Evolutionary conservation across 306 rosid genomes (phyloP).

Genomic region (Sindora glabra): DNA sequence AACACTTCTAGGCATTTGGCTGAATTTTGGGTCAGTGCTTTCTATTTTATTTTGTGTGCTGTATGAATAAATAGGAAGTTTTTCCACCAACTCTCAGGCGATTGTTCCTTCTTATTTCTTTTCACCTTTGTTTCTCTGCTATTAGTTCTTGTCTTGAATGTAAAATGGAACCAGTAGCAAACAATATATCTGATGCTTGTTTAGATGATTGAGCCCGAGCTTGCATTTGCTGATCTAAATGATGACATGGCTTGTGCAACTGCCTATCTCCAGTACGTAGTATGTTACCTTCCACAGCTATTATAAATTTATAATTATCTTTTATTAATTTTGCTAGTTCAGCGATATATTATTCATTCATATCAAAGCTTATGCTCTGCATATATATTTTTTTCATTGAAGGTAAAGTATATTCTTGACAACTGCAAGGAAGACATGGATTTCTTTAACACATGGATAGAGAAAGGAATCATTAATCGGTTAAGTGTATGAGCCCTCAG

Average conservation of each 20-base stretch:
- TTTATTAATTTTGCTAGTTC: constrained; percentile 15
- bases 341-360: neutral
- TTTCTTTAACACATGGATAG: constrained; percentile 88
- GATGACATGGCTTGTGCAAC: constrained; percentile 99
- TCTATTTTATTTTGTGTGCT: neutral
- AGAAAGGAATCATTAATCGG: constrained; percentile 81
- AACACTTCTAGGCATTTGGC: constrained; percentile 95
- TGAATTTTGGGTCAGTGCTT: constrained; percentile 79
- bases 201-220: constrained; percentile 97
- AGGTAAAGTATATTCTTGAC: constrained; percentile 75
- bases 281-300: constrained; percentile 49
- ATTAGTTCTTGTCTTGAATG: constrained; percentile 1
- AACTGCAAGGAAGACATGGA: constrained; percentile 98
- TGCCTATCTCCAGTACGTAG: constrained; percentile 97
- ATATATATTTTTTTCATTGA: constrained; percentile 23
- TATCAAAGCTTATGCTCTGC: neutral
- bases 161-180: neutral
- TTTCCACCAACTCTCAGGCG: neutral
- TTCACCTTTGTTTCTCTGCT: neutral
- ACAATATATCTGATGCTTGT: constrained; percentile 4
- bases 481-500: constrained; percentile 73
- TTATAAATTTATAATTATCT: constrained; percentile 7
- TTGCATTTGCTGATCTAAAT: constrained; percentile 91
- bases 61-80: neutral
- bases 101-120: neutral